Base-by-base conservation (phyloP, 2,329 filamentous ascomycete species). In the Aspergillus sergii region DNA sequence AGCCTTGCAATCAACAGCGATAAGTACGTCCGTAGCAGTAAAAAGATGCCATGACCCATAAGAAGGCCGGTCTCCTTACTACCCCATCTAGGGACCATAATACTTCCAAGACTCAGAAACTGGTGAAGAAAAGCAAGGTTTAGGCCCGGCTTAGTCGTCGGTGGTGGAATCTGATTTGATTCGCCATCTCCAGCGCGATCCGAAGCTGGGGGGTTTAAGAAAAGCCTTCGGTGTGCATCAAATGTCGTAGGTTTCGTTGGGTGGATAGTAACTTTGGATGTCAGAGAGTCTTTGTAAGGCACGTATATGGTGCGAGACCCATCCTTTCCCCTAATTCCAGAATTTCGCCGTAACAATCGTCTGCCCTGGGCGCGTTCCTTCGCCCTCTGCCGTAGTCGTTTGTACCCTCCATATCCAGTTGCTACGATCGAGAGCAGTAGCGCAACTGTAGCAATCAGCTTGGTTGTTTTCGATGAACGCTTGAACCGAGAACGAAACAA, bases 91-190 rank as follows among this genome's bases (percentile, higher is more conserved):
- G 95, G 95, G 66, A 99, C 91, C 93, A 98, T 96, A 74, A 99
- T 98, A 79, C 93, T 97, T 81, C 98, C 88, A 60, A 99, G 81
- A 73, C 94, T 97, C 58, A 98, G 84, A 72, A 99, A 98, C 79
- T 99, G 95, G 76, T 99, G 95, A 59, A 99, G 79, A 73, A 99
- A 99, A 12, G 95, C 95, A 63, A 99, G 84, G 75, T 99, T 99
- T 45, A 99, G 82, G 0, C 95, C 95, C 0, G 95, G 93, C 77
- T 97, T 98, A 3, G 94, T 94, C 76, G 96, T 92, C 11, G 92
- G 87, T 2, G 94, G 92, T 19, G 95, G 95, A 7, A 96, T 92
- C 50, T 87, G 85, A 41, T 81, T 83, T 6, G 78, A 73, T 23
- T 86, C 85, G 16, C 89, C 88, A 76, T 93, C 89, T 45, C 86